Evolutionary conservation across 495 filamentous ascomycete species (phyloP).

Genomic region (Hypoxylon fragiforme): DNA sequence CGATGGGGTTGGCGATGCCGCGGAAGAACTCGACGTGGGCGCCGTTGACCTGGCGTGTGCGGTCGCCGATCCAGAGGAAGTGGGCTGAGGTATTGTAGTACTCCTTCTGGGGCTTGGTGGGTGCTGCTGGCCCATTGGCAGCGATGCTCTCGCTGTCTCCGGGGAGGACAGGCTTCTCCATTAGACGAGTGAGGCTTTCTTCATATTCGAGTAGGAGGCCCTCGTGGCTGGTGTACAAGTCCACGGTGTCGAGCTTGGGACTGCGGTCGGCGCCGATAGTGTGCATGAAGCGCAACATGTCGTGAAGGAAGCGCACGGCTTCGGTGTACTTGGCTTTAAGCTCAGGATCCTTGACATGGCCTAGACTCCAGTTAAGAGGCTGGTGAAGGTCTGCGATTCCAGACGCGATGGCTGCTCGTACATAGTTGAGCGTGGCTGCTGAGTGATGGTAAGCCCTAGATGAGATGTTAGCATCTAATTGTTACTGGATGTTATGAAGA

Average conservation of each 20-base stretch:
- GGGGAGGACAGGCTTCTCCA: conserved; percentile 61
- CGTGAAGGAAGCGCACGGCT: conserved; percentile 83
- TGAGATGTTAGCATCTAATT: neutral
- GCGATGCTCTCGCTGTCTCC: conserved; percentile 20
- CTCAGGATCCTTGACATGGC: conserved; percentile 82
- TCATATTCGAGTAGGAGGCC: conserved; percentile 95
- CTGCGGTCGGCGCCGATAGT: conserved; percentile 89
- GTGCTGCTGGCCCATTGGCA: conserved; percentile 7
- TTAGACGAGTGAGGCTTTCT: conserved; percentile 74
- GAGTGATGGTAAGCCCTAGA: conserved; percentile 90
- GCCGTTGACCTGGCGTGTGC: conserved; percentile 87
- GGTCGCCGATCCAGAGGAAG: conserved; percentile 98
- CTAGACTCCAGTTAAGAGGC: conserved; percentile 91
- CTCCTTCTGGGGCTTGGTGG: conserved; percentile 39
- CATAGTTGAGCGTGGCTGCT: conserved; percentile 88
- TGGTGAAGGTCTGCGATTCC: conserved; percentile 93
- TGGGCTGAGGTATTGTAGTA: conserved; percentile 93
- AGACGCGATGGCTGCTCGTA: conserved; percentile 78
- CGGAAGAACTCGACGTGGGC: conserved; percentile 98
- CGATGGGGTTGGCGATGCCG: conserved; percentile 91
- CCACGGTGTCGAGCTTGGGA: conserved; percentile 86
- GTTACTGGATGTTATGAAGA: neutral
- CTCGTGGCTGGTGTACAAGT: conserved; percentile 94
- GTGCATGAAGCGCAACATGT: conserved; percentile 92
- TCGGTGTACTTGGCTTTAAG: conserved; percentile 82